A percentile compares a stretch with the other conserved stretches of the same genome.
Conservation (phyloP, 495 filamentous ascomycete genomes). For the Rostrohypoxylon terebratum region DNA sequence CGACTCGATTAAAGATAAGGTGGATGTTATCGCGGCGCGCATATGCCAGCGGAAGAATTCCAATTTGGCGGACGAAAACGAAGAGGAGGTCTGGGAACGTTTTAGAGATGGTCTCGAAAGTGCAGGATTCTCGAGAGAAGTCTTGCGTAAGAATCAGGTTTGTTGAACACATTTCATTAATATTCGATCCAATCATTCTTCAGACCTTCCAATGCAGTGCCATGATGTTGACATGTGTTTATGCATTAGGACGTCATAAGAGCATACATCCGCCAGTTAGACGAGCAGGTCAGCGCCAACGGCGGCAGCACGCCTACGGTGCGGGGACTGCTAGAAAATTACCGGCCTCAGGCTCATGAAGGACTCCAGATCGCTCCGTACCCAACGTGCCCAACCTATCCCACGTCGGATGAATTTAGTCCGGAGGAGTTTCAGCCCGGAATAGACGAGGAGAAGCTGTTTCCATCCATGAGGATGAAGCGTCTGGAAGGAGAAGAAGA, state of each 20-base stretch:
- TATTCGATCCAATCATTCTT: conserved; percentile 3
- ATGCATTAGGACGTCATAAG: conserved; percentile 62
- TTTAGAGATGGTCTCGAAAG: conserved; percentile 64
- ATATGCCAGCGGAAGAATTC: conserved; percentile 56
- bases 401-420: conserved; percentile 36
- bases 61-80: conserved; percentile 54
- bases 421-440: conserved; percentile 45
- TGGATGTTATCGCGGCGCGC: conserved; percentile 62
- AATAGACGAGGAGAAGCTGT: conserved; percentile 57
- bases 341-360: conserved; percentile 25
- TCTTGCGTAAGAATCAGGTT: conserved; percentile 65
- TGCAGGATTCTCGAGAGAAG: conserved; percentile 63
- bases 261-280: conserved; percentile 66
- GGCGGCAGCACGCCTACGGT: conserved; percentile 56
- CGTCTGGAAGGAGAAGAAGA: conserved; percentile 47
- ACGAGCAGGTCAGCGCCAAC: conserved; percentile 51
- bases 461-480: conserved; percentile 54
- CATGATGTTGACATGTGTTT: conserved; percentile 35
- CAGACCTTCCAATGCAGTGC: conserved; percentile 24
- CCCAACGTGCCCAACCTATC: conserved; percentile 43
- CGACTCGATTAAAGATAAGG: conserved; percentile 61
- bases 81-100: conserved; percentile 64
- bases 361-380: conserved; percentile 40
- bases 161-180: conserved; percentile 13
- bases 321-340: conserved; percentile 53